Percentiles rank a stretch among this genome's conserved stretches.
Conservation (phyloP, 805 yeast genomes). For the Kuraishia hungarica region DNA sequence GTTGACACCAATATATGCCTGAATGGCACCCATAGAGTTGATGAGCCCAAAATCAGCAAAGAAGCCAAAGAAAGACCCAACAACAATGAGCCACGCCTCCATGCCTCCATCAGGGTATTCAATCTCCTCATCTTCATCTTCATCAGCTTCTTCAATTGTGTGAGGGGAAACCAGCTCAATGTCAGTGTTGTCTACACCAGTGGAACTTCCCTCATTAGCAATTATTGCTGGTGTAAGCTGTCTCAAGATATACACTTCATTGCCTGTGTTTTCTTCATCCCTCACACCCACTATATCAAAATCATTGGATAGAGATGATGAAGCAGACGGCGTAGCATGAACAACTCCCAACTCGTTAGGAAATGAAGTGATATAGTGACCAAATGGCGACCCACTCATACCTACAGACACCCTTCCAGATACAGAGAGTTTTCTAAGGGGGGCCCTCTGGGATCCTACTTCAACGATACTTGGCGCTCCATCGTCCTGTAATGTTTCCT, state of each 20-base stretch:
- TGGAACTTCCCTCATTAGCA: not conserved
- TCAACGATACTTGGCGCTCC: not conserved
- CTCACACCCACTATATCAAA: not conserved
- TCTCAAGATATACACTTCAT: not conserved
- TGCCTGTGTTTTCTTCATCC: conserved; percentile 1
- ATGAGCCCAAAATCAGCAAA: conserved; percentile 46
- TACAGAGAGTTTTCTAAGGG: not conserved
- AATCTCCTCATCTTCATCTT: conserved; percentile 8
- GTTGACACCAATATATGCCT: conserved; percentile 47
- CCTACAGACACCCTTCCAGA: not conserved
- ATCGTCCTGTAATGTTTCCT: not conserved
- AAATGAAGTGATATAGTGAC: not conserved
- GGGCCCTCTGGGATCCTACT: not conserved
- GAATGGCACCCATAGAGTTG: conserved; percentile 55
- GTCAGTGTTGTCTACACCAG: not conserved
- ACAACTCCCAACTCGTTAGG: not conserved
- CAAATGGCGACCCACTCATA: not conserved
- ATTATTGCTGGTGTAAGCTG: not conserved
- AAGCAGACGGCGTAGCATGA: not conserved
- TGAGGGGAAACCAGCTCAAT: not conserved
- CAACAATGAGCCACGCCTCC: conserved; percentile 43
- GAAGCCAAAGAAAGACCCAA: conserved; percentile 52
- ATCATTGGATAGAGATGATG: not conserved
- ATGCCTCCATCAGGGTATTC: conserved; percentile 54
- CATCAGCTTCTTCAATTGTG: not conserved